Evolutionary conservation across 192 early-diverging fungal species (phyloP).

Genomic region (Coemansia sp.): DNA sequence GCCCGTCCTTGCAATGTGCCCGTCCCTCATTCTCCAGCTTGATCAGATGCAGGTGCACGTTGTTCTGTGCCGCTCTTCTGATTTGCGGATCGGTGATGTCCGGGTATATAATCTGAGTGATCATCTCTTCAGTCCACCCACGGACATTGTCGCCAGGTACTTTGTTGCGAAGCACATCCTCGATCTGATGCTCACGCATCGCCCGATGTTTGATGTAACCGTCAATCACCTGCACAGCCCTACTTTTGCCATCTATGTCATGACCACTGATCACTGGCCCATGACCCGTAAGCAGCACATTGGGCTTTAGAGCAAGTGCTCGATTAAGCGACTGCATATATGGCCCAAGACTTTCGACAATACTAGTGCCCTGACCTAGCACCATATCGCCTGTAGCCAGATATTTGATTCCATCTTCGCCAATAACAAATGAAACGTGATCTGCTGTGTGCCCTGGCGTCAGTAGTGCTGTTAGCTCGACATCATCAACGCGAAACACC

Average conservation of each 20-base stretch:
- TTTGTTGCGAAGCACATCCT: constrained; percentile 35
- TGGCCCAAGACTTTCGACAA: constrained; percentile 68
- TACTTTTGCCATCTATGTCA: constrained; percentile 2
- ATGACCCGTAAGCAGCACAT: constrained; percentile 69
- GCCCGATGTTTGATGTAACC: constrained; percentile 78
- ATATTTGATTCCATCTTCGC: constrained; percentile 55
- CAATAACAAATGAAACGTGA: constrained; percentile 69
- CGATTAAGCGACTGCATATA: constrained; percentile 68
- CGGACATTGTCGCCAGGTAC: neutral
- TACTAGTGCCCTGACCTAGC: constrained; percentile 78
- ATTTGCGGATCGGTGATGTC: constrained; percentile 33
- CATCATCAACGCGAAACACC: constrained; percentile 60
- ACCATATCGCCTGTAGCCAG: constrained; percentile 81
- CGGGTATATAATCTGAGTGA: constrained; percentile 30
- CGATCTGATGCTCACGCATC: constrained; percentile 73
- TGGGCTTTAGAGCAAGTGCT: constrained; percentile 44
- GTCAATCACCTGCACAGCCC: constrained; percentile 61
- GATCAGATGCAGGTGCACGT: constrained; percentile 27
- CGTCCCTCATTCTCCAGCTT: constrained; percentile 27
- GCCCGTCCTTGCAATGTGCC: neutral
- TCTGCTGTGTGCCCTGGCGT: constrained; percentile 85
- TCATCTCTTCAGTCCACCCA: constrained; percentile 20
- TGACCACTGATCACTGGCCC: constrained; percentile 65
- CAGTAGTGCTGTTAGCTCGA: constrained; percentile 59
- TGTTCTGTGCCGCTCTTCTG: constrained; percentile 33